Percentiles rank a stretch among this genome's conserved stretches.
Conservation (phyloP, 352 stramenopile species). For the Blastocystis sp. region DNA sequence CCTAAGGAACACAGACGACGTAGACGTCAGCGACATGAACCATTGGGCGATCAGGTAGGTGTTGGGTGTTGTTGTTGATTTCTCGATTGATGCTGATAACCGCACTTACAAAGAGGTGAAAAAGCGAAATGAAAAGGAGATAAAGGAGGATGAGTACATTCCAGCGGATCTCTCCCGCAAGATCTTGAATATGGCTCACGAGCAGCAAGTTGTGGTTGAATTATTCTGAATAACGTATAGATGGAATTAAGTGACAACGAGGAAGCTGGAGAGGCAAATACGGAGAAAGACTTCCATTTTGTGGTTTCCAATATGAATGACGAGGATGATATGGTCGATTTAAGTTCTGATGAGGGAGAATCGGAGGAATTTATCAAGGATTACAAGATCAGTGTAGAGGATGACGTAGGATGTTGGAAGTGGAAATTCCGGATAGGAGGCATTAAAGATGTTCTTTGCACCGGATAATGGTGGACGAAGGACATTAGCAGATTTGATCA, state of each 20-base stretch:
- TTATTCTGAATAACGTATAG: background rate
- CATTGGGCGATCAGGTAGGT: slow-evolving; percentile 36
- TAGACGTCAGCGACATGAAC: slow-evolving; percentile 12
- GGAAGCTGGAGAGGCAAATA: slow-evolving; percentile 73
- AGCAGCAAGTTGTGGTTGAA: slow-evolving; percentile 68
- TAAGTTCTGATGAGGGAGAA: slow-evolving; percentile 75
- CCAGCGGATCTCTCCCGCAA: slow-evolving; percentile 59
- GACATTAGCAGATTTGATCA: slow-evolving; percentile 96
- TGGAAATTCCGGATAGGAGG: slow-evolving; percentile 71
- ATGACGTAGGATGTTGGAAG: slow-evolving; percentile 68
- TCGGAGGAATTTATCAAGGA: slow-evolving; percentile 64
- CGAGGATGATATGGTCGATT: slow-evolving; percentile 79
- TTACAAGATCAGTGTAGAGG: slow-evolving; percentile 75
- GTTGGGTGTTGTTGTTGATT: background rate
- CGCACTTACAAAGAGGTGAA: slow-evolving; percentile 64
- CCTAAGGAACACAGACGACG: slow-evolving; percentile 36
- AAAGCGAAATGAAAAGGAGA: slow-evolving; percentile 61
- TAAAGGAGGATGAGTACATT: slow-evolving; percentile 65
- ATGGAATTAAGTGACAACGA: slow-evolving; percentile 49
- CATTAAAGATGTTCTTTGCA: slow-evolving; percentile 78
- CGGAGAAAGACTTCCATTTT: slow-evolving; percentile 73
- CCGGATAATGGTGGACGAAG: slow-evolving; percentile 71
- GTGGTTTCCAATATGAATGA: slow-evolving; percentile 73
- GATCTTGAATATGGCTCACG: slow-evolving; percentile 70
- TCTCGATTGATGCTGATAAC: slow-evolving; percentile 58